A percentile compares a stretch with the other conserved stretches of the same genome.
Evolutionary conservation across 306 rosid genomes (phyloP).

Genomic region (Vigna nakashimae): DNA sequence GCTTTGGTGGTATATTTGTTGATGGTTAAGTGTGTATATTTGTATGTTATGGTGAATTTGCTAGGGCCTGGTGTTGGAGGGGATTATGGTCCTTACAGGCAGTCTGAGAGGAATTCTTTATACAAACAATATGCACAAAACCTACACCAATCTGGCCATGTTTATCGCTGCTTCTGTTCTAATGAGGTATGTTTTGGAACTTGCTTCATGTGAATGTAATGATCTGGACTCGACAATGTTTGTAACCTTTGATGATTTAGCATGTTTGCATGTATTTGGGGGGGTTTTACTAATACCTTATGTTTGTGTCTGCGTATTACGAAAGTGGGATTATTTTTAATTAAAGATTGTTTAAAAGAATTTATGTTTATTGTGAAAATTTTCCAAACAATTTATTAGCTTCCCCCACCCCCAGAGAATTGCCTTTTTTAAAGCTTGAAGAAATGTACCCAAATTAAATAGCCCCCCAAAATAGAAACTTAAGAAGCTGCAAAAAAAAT

Average conservation of each 20-base stretch:
- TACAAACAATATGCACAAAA: constrained; percentile 83
- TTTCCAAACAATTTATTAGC: neutral
- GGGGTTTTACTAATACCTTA: neutral
- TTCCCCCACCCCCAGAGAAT: neutral
- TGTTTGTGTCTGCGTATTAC: constrained; percentile 8
- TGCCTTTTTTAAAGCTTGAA: neutral
- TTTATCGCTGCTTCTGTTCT: constrained; percentile 92
- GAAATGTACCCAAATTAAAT: neutral
- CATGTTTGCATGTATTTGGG: constrained; percentile 8
- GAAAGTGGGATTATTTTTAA: neutral
- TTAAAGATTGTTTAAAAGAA: too few relatives aligned
- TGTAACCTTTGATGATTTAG: constrained; percentile 17
- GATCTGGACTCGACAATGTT: constrained; percentile 19
- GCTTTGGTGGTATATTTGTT: constrained; percentile 7
- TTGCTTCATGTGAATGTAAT: constrained; percentile 2
- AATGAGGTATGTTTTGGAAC: constrained; percentile 63
- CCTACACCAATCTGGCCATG: constrained; percentile 75
- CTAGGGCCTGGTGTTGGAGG: constrained; percentile 95
- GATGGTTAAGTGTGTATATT: constrained; percentile 23
- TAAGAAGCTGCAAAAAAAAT: neutral
- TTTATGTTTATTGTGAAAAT: neutral
- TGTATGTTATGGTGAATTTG: constrained; percentile 32
- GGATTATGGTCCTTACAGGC: constrained; percentile 92
- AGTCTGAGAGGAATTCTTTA: constrained; percentile 88
- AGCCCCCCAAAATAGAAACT: neutral